Evolutionary conservation across 345 rosid genomes (phyloP).

Genomic region (Lepidium sativum): DNA sequence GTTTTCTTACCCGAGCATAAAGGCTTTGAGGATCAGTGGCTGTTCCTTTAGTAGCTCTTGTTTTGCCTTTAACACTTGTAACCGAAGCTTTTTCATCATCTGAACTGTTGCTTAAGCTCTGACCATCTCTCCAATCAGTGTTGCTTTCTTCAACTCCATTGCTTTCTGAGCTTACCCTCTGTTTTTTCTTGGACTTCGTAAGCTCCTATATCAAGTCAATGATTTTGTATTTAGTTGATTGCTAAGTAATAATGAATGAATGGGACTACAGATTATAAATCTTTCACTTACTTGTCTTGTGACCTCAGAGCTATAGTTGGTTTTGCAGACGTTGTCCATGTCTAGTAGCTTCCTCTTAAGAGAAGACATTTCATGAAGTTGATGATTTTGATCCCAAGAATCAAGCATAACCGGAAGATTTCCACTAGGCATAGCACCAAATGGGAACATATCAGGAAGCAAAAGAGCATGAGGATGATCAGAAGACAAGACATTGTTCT

Average conservation of each 20-base stretch:
- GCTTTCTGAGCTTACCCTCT: slow-evolving; percentile 26
- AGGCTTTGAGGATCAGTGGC: slow-evolving; percentile 97
- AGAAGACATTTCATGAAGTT: slow-evolving; percentile 4
- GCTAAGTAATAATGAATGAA: background rate
- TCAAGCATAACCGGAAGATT: slow-evolving; percentile 20
- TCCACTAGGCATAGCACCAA: slow-evolving; percentile 19
- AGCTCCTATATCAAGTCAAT: slow-evolving; percentile 15
- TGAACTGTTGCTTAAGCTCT: slow-evolving; percentile 45
- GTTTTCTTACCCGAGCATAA: slow-evolving; percentile 66
- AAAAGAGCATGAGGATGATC: slow-evolving; percentile 24
- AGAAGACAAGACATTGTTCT: slow-evolving; percentile 5
- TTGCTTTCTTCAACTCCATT: slow-evolving; percentile 33
- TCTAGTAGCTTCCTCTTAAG: slow-evolving; percentile 21
- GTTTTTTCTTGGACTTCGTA: slow-evolving; percentile 34
- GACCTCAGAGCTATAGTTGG: slow-evolving; percentile 4
- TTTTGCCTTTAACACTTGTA: slow-evolving; percentile 49
- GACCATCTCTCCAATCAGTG: slow-evolving; percentile 39
- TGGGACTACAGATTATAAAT: background rate
- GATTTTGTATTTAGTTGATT: background rate
- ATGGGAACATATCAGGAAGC: slow-evolving; percentile 22
- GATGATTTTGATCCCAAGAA: slow-evolving; percentile 23
- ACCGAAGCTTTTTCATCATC: slow-evolving; percentile 59
- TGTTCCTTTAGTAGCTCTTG: slow-evolving; percentile 70
- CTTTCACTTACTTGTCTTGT: slow-evolving; percentile 22
- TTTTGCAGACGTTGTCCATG: slow-evolving; percentile 4